These are phyloP conservation scores for Achaetomiella virescens DNA, from an alignment of 495 filamentous ascomycete genomes.

Conservation along the genomic window DNA sequence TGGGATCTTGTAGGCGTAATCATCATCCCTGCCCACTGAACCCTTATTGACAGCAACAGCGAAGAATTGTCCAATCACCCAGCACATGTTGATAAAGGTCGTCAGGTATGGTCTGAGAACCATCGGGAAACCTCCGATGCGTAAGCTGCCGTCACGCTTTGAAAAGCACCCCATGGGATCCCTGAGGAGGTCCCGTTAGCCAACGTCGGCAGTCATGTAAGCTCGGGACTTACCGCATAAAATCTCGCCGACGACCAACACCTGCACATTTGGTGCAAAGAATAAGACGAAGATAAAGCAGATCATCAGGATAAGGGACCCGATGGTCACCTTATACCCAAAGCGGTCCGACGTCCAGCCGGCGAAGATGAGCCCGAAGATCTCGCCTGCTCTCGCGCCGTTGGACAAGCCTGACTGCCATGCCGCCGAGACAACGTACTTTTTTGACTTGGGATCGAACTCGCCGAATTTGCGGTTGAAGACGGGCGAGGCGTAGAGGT, in stretches of 20 bases:
- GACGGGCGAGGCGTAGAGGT: slow-evolving; percentile 29
- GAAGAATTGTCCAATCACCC: slow-evolving; percentile 65
- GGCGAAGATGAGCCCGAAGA: slow-evolving; percentile 32
- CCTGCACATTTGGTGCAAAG: slow-evolving; percentile 55
- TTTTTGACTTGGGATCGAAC: slow-evolving; percentile 14
- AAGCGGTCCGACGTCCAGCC: slow-evolving; percentile 31
- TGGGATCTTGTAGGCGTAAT: slow-evolving; percentile 61
- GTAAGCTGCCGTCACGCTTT: slow-evolving; percentile 60
- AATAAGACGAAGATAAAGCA: slow-evolving; percentile 49
- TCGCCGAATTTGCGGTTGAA: slow-evolving; percentile 34
- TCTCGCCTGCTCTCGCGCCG: slow-evolving; percentile 32
- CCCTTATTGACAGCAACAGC: slow-evolving; percentile 56
- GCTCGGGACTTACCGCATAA: slow-evolving; percentile 40
- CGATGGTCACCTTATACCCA: slow-evolving; percentile 32
- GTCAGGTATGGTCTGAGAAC: slow-evolving; percentile 59
- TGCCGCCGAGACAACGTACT: slow-evolving; percentile 29
- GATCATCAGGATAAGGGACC: slow-evolving; percentile 39
- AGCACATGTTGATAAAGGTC: slow-evolving; percentile 67
- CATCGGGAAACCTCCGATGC: slow-evolving; percentile 63
- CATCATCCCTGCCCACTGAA: slow-evolving; percentile 43
- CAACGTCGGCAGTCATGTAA: neutral
- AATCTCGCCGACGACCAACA: slow-evolving; percentile 59
- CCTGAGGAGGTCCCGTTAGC: slow-evolving; percentile 39
- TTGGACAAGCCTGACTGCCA: slow-evolving; percentile 36
- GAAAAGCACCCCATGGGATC: slow-evolving; percentile 59